phyloP scores from a whole-genome alignment of 164 flowering plant species.

The grape (Vitis vinifera) region DNA sequence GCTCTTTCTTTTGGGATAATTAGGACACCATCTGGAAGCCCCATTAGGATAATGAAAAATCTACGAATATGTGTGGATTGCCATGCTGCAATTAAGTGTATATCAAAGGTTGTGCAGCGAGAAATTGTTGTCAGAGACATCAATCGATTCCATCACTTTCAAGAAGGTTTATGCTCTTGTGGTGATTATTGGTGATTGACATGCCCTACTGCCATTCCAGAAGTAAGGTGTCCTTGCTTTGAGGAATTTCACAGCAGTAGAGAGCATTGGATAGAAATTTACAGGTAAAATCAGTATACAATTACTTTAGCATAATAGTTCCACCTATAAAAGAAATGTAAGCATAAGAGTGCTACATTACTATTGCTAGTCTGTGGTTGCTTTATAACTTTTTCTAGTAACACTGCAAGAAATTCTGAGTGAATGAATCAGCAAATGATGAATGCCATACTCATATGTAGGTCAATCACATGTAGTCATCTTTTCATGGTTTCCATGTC shows the following conservation, averaged over 20 bases:
- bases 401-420: neutral
- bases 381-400: neutral
- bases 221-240: too few species aligned
- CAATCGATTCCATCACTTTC: conserved; percentile 92
- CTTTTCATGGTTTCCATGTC: too few species aligned
- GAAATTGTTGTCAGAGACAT: conserved; percentile 80
- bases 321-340: too few species aligned
- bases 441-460: neutral
- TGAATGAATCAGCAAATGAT: neutral
- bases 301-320: too few species aligned
- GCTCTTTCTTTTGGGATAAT: conserved; percentile 78
- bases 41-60: conserved; percentile 78
- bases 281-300: too few species aligned
- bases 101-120: conserved; percentile 62
- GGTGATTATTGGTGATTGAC: conserved; percentile 80
- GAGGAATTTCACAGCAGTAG: neutral
- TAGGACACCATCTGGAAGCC: conserved; percentile 48
- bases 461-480: neutral
- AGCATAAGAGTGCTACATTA: too few species aligned
- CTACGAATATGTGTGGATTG: conserved; percentile 83
- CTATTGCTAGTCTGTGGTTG: neutral
- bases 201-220: neutral
- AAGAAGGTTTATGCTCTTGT: conserved; percentile 80
- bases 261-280: neutral
- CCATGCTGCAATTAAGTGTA: conserved; percentile 63